phyloP scores from a whole-genome alignment of 2,329 filamentous ascomycete species.

The Aspergillus sp. region DNA sequence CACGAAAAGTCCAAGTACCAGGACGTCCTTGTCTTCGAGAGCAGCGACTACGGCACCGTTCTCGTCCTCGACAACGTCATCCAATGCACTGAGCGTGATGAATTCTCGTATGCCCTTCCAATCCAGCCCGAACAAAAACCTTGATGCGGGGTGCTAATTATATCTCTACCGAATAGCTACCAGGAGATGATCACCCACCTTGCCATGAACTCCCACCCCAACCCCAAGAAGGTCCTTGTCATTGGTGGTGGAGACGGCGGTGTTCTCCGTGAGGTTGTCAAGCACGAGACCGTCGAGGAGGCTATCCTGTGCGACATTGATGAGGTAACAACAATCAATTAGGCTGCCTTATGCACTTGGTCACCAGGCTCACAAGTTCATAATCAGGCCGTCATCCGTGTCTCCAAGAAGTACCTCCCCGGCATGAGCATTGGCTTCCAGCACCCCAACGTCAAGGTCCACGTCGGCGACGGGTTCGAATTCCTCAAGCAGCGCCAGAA shows the following conservation, averaged over 20 bases:
- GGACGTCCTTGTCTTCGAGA: constrained; percentile 98
- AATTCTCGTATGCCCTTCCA: constrained; percentile 73
- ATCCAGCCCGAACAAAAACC: neutral
- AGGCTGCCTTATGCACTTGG: neutral
- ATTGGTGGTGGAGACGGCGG: constrained; percentile 97
- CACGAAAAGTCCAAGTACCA: constrained; percentile 99
- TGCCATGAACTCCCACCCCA: constrained; percentile 96
- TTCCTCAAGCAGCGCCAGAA: constrained; percentile 97
- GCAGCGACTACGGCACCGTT: constrained; percentile 93
- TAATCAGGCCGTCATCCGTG: constrained; percentile 82
- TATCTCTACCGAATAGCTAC: constrained; percentile 58
- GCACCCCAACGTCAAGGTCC: constrained; percentile 89
- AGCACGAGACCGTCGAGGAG: constrained; percentile 97
- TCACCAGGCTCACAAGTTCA: constrained; percentile 3
- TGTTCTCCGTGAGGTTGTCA: constrained; percentile 97
- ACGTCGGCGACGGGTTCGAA: constrained; percentile 98
- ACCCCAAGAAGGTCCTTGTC: constrained; percentile 97
- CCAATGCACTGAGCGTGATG: constrained; percentile 96
- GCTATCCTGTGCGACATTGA: constrained; percentile 98
- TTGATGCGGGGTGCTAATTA: neutral
- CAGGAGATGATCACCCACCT: constrained; percentile 99
- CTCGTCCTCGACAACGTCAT: constrained; percentile 98
- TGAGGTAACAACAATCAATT: constrained; percentile 61
- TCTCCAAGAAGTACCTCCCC: constrained; percentile 97
- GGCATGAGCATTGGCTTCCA: constrained; percentile 91